Evolutionary conservation across 441 rosid species (phyloP).

Genomic region (Populus hybrid): DNA sequence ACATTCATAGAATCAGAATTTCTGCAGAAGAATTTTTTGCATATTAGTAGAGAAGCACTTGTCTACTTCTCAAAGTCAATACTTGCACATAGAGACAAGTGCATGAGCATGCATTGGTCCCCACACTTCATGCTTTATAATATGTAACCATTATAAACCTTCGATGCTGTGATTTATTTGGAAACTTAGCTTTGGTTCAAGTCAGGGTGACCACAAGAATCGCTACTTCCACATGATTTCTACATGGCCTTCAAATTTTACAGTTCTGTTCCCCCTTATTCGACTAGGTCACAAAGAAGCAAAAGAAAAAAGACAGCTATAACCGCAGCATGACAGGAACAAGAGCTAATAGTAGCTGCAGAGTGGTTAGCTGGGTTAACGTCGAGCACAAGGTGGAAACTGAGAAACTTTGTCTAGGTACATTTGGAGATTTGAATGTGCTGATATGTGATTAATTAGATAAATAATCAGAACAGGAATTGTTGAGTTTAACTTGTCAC

Average conservation of each 20-base stretch:
- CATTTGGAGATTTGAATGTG: slow-evolving; percentile 1
- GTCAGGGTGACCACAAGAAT: slow-evolving; percentile 10
- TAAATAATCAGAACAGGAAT: not conserved
- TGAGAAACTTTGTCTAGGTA: not conserved
- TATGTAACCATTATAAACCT: not conserved
- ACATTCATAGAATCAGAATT: slow-evolving; percentile 5
- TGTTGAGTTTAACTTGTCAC: not conserved
- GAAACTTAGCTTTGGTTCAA: not conserved
- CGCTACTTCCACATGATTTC: slow-evolving; percentile 6
- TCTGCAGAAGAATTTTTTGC: not conserved
- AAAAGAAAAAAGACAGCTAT: slow-evolving; percentile 8
- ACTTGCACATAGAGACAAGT: not conserved
- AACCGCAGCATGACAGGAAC: slow-evolving; percentile 10
- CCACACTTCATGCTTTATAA: slow-evolving; percentile 3
- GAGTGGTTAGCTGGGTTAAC: not conserved
- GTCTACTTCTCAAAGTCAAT: slow-evolving; percentile 13
- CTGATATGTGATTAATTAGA: not conserved
- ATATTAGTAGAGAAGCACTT: not conserved
- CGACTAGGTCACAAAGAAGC: slow-evolving; percentile 10
- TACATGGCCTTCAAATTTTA: slow-evolving; percentile 3
- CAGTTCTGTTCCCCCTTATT: slow-evolving; percentile 4
- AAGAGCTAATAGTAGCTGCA: not conserved
- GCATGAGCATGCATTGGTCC: not conserved
- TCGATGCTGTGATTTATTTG: not conserved
- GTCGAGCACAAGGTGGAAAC: not conserved